Percentiles rank a stretch among this genome's conserved stretches.
phyloP scores from a whole-genome alignment of 1,284 basidiomycete species.

The Ganoderma sinense region DNA sequence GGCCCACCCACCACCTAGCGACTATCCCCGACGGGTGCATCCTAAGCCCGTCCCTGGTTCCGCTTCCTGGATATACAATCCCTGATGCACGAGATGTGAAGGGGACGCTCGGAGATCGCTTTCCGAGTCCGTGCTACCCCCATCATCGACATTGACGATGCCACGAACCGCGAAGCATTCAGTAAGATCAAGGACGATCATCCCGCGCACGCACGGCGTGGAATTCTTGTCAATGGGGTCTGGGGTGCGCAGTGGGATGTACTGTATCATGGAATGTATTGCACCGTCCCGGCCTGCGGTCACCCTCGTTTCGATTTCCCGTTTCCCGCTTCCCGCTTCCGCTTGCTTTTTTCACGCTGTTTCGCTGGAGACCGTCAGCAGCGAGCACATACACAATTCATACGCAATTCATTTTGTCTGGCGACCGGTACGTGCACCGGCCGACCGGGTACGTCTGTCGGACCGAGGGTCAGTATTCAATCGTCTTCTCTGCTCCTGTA shows the following conservation, averaged over 20 bases:
- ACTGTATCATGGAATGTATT: background rate
- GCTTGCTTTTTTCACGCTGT: background rate
- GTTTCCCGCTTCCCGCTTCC: no score
- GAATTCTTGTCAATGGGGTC: background rate
- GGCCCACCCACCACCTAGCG: background rate
- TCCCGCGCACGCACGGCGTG: background rate
- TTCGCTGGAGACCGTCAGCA: background rate
- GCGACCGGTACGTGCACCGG: background rate
- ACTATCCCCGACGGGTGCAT: no score
- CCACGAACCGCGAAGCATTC: background rate
- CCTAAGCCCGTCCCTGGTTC: background rate
- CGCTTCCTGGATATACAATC: background rate
- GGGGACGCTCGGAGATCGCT: background rate
- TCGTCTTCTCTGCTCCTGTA: background rate
- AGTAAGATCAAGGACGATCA: background rate
- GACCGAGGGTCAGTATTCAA: no score
- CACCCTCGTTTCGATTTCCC: background rate
- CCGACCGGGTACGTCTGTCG: background rate
- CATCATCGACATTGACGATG: conserved; percentile 1
- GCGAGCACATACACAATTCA: no score
- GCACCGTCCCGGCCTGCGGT: background rate
- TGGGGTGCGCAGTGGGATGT: background rate
- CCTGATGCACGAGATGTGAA: background rate
- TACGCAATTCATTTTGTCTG: no score
- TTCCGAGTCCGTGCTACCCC: background rate